Conservation (phyloP, 2,329 filamentous ascomycete species). For the Graphilbum sp. region DNA sequence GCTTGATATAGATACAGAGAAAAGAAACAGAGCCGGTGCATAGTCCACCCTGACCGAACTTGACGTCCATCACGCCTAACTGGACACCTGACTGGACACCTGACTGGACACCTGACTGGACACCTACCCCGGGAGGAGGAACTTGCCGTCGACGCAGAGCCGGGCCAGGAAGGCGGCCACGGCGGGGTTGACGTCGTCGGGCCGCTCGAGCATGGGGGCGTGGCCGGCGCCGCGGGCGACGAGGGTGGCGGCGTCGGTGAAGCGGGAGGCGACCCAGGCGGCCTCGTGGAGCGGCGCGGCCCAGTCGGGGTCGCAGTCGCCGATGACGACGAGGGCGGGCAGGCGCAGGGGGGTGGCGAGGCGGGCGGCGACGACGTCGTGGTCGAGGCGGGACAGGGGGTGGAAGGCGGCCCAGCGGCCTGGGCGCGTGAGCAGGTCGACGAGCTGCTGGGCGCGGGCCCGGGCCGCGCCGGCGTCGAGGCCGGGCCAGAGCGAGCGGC, state of each 20-base stretch:
- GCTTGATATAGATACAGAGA: too few relatives aligned
- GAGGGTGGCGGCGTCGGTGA: slow-evolving; percentile 3
- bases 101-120: too few relatives aligned
- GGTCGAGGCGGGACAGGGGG: slow-evolving; percentile 1
- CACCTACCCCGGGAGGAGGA: not conserved
- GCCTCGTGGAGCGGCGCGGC: slow-evolving; percentile 8
- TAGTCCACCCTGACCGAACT: too few relatives aligned
- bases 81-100: too few relatives aligned
- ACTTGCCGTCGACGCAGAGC: slow-evolving; percentile 3
- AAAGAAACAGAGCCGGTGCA: too few relatives aligned
- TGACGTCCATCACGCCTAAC: too few relatives aligned
- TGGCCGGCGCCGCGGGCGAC: slow-evolving; percentile 7
- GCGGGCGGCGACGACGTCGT: slow-evolving; percentile 7
- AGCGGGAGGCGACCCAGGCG: slow-evolving; percentile 9
- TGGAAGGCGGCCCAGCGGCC: slow-evolving; percentile 9
- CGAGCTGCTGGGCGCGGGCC: slow-evolving; percentile 5
- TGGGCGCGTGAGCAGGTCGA: slow-evolving; percentile 3
- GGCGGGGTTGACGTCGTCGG: slow-evolving; percentile 6
- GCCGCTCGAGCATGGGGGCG: slow-evolving; percentile 9
- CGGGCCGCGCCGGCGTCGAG: slow-evolving; percentile 3
- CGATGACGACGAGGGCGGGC: slow-evolving; percentile 10
- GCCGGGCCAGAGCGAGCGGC: slow-evolving; percentile 9
- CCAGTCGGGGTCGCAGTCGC: slow-evolving; percentile 11
- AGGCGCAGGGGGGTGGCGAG: slow-evolving; percentile 1
- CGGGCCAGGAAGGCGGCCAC: slow-evolving; percentile 5